phyloP scores from a whole-genome alignment of 2,329 filamentous ascomycete genomes.

The Penicillium brasilianum region DNA sequence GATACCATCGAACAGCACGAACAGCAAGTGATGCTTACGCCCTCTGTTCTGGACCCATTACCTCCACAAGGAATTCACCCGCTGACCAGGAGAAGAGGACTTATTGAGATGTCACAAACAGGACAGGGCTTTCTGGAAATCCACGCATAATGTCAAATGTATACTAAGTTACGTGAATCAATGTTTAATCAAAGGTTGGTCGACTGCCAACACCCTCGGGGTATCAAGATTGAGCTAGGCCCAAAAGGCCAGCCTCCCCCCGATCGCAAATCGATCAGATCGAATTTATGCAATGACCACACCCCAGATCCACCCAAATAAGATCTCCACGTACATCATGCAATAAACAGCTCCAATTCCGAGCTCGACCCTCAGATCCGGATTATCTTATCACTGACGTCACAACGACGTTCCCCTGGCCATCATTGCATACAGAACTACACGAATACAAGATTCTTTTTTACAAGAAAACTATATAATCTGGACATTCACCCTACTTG shows the following conservation, averaged over 20 bases:
- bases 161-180: neutral
- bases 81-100: neutral
- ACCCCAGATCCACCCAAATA: neutral
- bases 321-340: neutral
- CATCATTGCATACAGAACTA: slow-evolving; percentile 10
- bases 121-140: neutral
- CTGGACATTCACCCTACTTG: neutral
- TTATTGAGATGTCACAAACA: neutral
- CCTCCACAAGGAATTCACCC: neutral
- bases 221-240: neutral
- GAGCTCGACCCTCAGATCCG: slow-evolving; percentile 15
- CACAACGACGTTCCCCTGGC: slow-evolving; percentile 28
- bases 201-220: neutral
- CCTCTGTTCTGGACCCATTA: neutral
- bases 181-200: neutral
- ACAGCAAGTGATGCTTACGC: neutral
- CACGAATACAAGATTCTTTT: slow-evolving; percentile 4
- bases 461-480: slow-evolving; percentile 1
- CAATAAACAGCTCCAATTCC: neutral
- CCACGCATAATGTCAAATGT: too few species aligned
- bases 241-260: neutral
- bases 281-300: slow-evolving; percentile 6
- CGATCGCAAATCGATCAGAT: slow-evolving; percentile 7
- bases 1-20: neutral
- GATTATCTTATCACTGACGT: slow-evolving; percentile 32